These are phyloP conservation scores for Coemansia umbellata DNA, from an alignment of 192 early-diverging fungal species.

Conservation along the genomic window DNA sequence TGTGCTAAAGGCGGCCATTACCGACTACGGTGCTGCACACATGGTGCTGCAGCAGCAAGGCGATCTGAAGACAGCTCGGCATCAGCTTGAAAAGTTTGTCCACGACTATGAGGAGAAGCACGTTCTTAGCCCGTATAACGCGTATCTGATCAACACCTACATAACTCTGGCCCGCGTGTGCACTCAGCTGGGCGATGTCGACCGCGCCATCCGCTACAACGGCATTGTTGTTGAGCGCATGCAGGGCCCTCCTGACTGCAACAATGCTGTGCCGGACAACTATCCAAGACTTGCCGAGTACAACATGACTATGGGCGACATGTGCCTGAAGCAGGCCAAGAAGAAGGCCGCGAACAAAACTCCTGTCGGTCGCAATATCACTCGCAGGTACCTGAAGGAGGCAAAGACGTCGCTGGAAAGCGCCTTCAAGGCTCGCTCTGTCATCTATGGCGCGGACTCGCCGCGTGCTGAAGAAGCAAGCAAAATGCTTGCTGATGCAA, in stretches of 20 bases:
- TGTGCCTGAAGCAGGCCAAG: constrained; percentile 54
- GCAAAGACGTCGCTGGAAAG: constrained; percentile 34
- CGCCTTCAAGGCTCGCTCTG: constrained; percentile 20
- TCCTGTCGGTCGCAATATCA: constrained; percentile 38
- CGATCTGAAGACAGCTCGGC: constrained; percentile 34
- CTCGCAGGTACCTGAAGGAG: constrained; percentile 42
- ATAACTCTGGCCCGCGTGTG: constrained; percentile 38
- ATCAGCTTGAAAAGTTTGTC: constrained; percentile 49
- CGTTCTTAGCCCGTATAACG: constrained; percentile 53
- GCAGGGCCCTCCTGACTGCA: constrained; percentile 19
- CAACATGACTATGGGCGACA: constrained; percentile 54
- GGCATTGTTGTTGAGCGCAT: constrained; percentile 46
- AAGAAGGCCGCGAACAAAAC: constrained; percentile 47
- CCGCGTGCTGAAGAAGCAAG: constrained; percentile 22
- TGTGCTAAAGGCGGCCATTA: constrained; percentile 53
- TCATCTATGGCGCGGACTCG: constrained; percentile 42
- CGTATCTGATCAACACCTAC: constrained; percentile 49
- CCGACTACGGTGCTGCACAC: constrained; percentile 45
- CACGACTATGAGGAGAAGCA: constrained; percentile 46
- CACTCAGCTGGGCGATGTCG: constrained; percentile 32
- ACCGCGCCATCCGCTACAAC: constrained; percentile 48
- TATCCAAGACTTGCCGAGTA: constrained; percentile 61
- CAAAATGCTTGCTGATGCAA: constrained; percentile 36
- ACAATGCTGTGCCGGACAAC: constrained; percentile 49
- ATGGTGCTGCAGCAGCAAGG: constrained; percentile 42